A percentile compares a stretch with the other conserved stretches of the same genome.
phyloP scores from a whole-genome alignment of 2,329 filamentous ascomycete genomes.

The Chalaropsis thielavioides region DNA sequence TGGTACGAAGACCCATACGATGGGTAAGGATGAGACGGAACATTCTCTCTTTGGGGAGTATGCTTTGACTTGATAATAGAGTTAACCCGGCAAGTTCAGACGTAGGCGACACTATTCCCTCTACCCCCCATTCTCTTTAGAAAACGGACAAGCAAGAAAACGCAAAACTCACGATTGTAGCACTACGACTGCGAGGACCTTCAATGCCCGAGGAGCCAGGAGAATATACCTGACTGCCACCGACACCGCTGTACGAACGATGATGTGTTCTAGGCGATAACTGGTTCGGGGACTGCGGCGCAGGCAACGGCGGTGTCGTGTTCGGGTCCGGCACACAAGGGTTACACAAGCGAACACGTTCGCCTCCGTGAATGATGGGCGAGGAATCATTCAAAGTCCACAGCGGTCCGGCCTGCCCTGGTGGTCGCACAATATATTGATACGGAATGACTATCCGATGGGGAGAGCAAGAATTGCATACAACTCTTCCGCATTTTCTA shows the following conservation, averaged over 20 bases:
- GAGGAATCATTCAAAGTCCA: slow-evolving; percentile 12
- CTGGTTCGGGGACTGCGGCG: slow-evolving; percentile 20
- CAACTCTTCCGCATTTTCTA: slow-evolving; percentile 83
- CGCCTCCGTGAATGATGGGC: slow-evolving; percentile 31
- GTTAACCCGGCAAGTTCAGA: slow-evolving; percentile 6
- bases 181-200: slow-evolving; percentile 30
- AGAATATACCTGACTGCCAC: slow-evolving; percentile 20
- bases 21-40: slow-evolving; percentile 5
- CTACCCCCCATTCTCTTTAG: too few relatives aligned
- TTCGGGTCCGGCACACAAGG: slow-evolving; percentile 49
- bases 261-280: slow-evolving; percentile 29
- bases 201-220: slow-evolving; percentile 10
- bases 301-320: slow-evolving; percentile 38
- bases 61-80: slow-evolving; percentile 5
- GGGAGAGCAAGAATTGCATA: slow-evolving; percentile 79
- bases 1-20: slow-evolving; percentile 17
- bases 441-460: slow-evolving; percentile 90
- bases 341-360: slow-evolving; percentile 45
- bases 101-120: background rate
- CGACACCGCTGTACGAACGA: slow-evolving; percentile 33
- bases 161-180: slow-evolving; percentile 33
- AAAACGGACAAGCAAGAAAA: background rate
- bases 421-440: slow-evolving; percentile 78
- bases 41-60: slow-evolving; percentile 5
- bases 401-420: slow-evolving; percentile 25